Conservation (phyloP, 2,329 filamentous ascomycete species). For the Trichoderma pleuroti region DNA sequence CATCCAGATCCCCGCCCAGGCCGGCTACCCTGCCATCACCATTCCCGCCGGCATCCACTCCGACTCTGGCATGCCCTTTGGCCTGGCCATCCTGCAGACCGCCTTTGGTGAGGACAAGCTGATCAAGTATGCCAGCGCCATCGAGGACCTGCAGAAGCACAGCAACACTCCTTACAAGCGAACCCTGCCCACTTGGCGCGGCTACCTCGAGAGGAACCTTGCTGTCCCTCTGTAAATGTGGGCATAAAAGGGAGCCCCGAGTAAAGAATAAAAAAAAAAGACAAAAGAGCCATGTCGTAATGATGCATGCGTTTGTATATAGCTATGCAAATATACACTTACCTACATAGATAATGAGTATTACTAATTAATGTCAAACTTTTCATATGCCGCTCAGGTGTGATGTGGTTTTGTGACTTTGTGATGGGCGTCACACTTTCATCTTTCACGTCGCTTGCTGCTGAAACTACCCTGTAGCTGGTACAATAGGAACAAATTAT, state of each 20-base stretch:
- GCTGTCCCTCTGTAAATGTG: slow-evolving; percentile 34
- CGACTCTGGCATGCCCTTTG: slow-evolving; percentile 58
- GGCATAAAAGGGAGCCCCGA: not conserved
- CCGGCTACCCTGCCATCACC: slow-evolving; percentile 70
- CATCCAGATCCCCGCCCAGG: slow-evolving; percentile 69
- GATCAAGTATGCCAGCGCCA: slow-evolving; percentile 60
- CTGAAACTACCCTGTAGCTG: not conserved
- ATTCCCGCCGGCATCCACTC: slow-evolving; percentile 58
- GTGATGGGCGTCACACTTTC: not conserved
- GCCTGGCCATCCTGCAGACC: slow-evolving; percentile 56
- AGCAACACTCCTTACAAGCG: slow-evolving; percentile 45
- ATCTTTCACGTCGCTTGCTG: no score
- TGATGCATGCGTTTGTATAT: slow-evolving; percentile 13
- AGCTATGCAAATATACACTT: slow-evolving; percentile 10
- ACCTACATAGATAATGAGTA: slow-evolving; percentile 9
- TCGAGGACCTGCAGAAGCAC: slow-evolving; percentile 54
- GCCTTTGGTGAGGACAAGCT: slow-evolving; percentile 58
- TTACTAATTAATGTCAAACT: not conserved
- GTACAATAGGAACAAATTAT: not conserved
- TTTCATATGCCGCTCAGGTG: no score
- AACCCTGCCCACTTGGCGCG: slow-evolving; percentile 50
- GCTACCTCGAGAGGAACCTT: slow-evolving; percentile 46
- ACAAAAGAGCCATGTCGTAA: not conserved
- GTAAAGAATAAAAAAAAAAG: not conserved
- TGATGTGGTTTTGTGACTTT: no score